Evolutionary conservation across 768 basidiomycete genomes (phyloP).

Genomic region (Serendipita indica): DNA sequence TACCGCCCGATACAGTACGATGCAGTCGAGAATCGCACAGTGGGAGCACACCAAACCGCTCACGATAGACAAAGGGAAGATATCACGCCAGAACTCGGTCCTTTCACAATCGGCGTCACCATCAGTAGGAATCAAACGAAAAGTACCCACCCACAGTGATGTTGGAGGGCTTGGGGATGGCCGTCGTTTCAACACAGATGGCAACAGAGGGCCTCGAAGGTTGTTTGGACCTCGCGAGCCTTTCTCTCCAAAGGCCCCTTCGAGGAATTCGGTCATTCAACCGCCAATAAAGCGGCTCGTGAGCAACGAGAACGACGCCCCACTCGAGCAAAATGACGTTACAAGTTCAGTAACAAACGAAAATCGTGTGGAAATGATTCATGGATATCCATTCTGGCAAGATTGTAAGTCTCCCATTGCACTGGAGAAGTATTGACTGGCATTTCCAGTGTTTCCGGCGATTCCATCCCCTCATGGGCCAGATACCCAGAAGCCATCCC

Average conservation of each 20-base stretch:
- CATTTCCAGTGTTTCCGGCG: background rate
- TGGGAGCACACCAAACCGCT: no score
- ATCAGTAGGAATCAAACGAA: no score
- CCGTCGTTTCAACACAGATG: background rate
- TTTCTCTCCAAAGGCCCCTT: background rate
- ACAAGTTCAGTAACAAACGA: background rate
- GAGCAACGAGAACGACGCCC: background rate
- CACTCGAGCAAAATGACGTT: background rate
- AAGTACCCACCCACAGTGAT: no score
- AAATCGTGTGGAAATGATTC: background rate
- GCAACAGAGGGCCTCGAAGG: background rate
- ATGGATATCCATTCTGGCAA: background rate
- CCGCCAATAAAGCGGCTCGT: background rate
- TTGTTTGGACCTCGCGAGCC: background rate
- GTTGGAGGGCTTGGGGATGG: background rate
- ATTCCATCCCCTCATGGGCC: constrained; percentile 1
- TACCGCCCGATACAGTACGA: no score
- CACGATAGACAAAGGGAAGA: no score
- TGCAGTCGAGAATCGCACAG: no score
- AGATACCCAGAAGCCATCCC: background rate
- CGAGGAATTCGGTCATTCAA: background rate
- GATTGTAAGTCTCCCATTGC: background rate
- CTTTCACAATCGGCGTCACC: no score
- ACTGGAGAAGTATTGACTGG: background rate
- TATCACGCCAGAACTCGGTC: no score